Base-by-base conservation (phyloP, 2,329 filamentous ascomycete genomes). In the Diaporthe vaccinii region DNA sequence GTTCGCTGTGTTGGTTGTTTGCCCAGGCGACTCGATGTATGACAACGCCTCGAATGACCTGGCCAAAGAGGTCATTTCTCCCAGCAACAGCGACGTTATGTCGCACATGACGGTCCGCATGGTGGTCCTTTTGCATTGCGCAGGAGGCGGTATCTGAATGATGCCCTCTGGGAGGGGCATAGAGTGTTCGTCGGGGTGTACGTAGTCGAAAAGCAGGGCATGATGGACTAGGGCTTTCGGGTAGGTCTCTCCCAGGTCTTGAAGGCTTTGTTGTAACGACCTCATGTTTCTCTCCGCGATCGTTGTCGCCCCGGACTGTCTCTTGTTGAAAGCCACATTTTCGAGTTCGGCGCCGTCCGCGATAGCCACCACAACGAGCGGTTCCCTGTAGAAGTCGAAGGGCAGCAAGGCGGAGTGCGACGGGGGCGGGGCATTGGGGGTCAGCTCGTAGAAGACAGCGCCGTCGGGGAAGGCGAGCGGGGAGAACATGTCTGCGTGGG, bases 331-430 rank as follows among this genome's bases (percentile, higher is more conserved):
- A 58, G 85, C 84, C 6, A 85, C 82, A 76, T 87, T 87, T 75
- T 87, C 85, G 36, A 94, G 87, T 83, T 97, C 95, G 55, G 86
- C 85, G 65, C 94, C 95, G 84, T 98, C 96, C 22, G 95, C 94
- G 75, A 98, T 88, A 4, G 95, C 96, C 77, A 99, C 90, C 36
- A 98, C 89, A 70, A 94, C 91, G 72, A 98, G 88, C 12, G 95
- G 93, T 82, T 98, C 95, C 79, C 96, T 91, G 83, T 95, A 98
- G 58, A 96, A 87, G 83, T 99, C 97, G 86, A 98, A 98, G 1
- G 97, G 96, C 51, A 93, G 93, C 55, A 98, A 86, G 28, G 94
- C 90, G 58, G 95, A 87, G 82, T 98, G 95, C 44, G 94, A 95
- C 44, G 92, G 89, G n/a, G 94, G 92, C 34, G 95, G 93, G 73